Evolutionary conservation across 176 grass and related monocot genomes (phyloP), one percentile per base, ranked within the genome.

Genomic region (Phoenix roebelenii): DNA sequence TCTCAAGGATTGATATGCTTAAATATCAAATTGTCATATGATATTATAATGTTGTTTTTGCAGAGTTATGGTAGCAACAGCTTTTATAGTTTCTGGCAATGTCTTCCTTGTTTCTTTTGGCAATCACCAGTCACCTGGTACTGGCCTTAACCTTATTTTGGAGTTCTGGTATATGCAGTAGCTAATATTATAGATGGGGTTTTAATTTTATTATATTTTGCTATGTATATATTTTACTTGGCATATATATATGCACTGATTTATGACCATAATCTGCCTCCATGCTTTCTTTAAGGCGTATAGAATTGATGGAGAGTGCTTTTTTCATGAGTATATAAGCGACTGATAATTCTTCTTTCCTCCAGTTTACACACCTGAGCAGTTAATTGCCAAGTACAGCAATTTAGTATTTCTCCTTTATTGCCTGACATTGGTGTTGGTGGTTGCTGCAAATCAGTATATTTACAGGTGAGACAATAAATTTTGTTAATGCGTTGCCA

Each of bases 41-140:
- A 57, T 52, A 24, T 74, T 54, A 52, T 49, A 65, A 19, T 4
- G 67, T 69, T 65, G 58, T 54, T 73, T 79, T 95, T 77, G 56
- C 79, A 97, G 93, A 74, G 87, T 97, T 64, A 83, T 97, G 72
- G 84, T 87, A 64, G 93, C 87, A 18, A 97, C 87, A 70, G 75
- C 75, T 15, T 97, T 97, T 85, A 91, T 97, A 64, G 93, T 97
- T 75, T 91, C 81, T 29, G 93, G 93, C 64, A 97, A 97, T 57
- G 56, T 85, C 60, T 97, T 91, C 73, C 82, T 97, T 68, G 93
- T 97, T 76, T 97, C 87, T 23, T 97, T 91, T 3, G 92, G 87
- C 58, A 97, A 97, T 80, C 93, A 97, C 61, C 93, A 91, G 64
- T 97, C 93, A 69, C 93, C 87, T 67, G 93, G 93, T 97, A 91